Evolutionary conservation across 2,329 filamentous ascomycete species (phyloP), one percentile per base, ranked within the genome.

Genomic region (Metarhizium album): DNA sequence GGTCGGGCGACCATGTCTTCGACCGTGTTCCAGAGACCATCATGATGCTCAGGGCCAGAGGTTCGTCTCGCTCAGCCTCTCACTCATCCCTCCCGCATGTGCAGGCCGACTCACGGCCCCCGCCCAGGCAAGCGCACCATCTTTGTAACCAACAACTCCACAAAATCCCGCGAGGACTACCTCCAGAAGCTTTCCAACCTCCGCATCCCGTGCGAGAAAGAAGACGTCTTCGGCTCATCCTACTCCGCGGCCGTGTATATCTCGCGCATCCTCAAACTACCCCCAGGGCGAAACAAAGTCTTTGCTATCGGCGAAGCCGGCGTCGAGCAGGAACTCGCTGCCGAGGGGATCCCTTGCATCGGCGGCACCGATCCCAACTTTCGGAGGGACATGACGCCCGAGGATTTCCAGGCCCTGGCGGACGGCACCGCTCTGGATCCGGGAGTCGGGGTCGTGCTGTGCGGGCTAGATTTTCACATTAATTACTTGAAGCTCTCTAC

Each of bases 91-190:
- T 9, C 23, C 31, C 16, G 13, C 5, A 4, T 23, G 14, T 8
- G 11, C n/a, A 31, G 16, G 4, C 7, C 46, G 22, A 43, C 40
- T 43, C 18, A 43, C 20, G 9, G 23, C 43, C n/a, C 31, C 16
- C 43, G 9, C 31, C 16, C 49, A 93, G 90, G 88, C 64, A 98
- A 98, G 70, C 85, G 85, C 65, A 79, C 93, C 33, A 83, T 98
- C 50, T 98, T 98, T 64, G 93, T 98, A 48, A 98, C 93, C 40
- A 98, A 98, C 73, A 98, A 98, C 74, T 96, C 90, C 63, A 97
- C 93, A 52, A 98, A 98, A 67, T 95, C 91, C 11, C 86, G 93
- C 51, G 74, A 79, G 47, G 90, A 96, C 66, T 98, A 98, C 70
- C 84, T 86, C 67, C 89, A 91, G 74, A 98, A 97, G 65, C 84